Evolutionary conservation across 345 rosid genomes (phyloP).

Genomic region (Brassica carinata): DNA sequence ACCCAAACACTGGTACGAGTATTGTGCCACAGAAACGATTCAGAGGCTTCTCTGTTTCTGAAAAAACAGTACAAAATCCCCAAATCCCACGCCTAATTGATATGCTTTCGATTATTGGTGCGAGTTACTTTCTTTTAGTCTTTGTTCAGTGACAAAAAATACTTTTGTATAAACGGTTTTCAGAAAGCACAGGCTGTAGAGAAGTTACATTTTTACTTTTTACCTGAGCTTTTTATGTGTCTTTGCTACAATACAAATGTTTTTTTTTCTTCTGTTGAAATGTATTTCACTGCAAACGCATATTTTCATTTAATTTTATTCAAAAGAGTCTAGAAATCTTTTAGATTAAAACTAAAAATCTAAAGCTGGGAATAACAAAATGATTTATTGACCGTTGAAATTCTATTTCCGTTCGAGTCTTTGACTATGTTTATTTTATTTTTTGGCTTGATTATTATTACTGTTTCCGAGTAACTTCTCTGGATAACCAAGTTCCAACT

Average conservation of each 20-base stretch:
- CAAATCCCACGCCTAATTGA: slow-evolving; percentile 47
- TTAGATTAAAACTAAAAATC: background rate
- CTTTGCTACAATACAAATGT: slow-evolving; percentile 10
- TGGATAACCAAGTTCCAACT: background rate
- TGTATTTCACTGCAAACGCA: background rate
- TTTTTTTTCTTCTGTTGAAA: background rate
- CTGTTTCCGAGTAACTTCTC: slow-evolving; percentile 5
- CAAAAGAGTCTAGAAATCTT: background rate
- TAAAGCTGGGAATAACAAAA: background rate
- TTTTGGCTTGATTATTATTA: background rate
- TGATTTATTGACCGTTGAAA: slow-evolving; percentile 18
- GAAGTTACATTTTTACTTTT: background rate
- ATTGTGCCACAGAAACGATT: slow-evolving; percentile 83
- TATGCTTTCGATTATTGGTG: background rate
- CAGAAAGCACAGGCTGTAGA: slow-evolving; percentile 27
- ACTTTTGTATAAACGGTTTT: slow-evolving; percentile 22
- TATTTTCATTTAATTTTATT: background rate
- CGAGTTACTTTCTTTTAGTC: background rate
- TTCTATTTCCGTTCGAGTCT: background rate
- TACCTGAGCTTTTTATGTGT: slow-evolving; percentile 7
- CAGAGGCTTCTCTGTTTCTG: slow-evolving; percentile 88
- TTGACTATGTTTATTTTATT: slow-evolving; percentile 4
- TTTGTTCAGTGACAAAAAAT: slow-evolving; percentile 5
- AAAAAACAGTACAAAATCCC: slow-evolving; percentile 96
- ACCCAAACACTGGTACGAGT: slow-evolving; percentile 74